Conservation (phyloP, 1,284 basidiomycete genomes). For the Irpex rosettiformis region DNA sequence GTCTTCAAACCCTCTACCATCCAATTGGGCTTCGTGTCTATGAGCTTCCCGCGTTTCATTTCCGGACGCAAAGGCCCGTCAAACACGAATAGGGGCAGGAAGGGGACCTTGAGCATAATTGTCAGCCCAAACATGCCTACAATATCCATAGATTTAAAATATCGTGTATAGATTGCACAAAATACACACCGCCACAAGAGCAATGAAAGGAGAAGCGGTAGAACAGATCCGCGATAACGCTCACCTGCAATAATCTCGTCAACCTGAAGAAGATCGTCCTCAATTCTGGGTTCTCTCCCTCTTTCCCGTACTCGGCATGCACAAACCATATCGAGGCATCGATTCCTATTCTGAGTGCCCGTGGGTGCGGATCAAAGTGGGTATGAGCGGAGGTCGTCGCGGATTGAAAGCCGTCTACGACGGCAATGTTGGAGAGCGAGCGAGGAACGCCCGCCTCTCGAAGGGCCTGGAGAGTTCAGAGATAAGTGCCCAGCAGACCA, state of each 20-base stretch:
- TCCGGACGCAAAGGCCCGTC: slow-evolving; percentile 86
- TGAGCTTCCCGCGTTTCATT: slow-evolving; percentile 77
- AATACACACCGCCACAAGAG: too few species aligned
- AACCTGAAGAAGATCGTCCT: slow-evolving; percentile 75
- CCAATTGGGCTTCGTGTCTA: slow-evolving; percentile 60
- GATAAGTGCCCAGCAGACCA: too few species aligned
- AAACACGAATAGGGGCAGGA: slow-evolving; percentile 91
- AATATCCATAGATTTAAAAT: too few species aligned
- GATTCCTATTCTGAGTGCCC: slow-evolving; percentile 72
- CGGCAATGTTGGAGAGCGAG: slow-evolving; percentile 66
- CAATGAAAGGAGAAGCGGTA: background rate
- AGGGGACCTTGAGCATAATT: slow-evolving; percentile 40
- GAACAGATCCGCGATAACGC: background rate
- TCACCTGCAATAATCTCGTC: slow-evolving; percentile 61
- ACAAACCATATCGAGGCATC: slow-evolving; percentile 85
- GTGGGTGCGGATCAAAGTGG: slow-evolving; percentile 36
- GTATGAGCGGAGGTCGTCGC: background rate
- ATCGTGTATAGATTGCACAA: too few species aligned
- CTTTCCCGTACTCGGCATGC: slow-evolving; percentile 68
- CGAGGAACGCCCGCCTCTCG: slow-evolving; percentile 58
- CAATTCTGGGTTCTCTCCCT: slow-evolving; percentile 77
- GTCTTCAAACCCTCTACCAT: slow-evolving; percentile 70
- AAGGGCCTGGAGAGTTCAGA: slow-evolving; percentile 57
- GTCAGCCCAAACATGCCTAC: too few species aligned
- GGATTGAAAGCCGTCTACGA: slow-evolving; percentile 67